A percentile compares a stretch with the other conserved stretches of the same genome.
These are phyloP conservation scores for Selaginella moellendorffii DNA, from an alignment of 75 land plant species.

Conservation along the genomic window DNA sequence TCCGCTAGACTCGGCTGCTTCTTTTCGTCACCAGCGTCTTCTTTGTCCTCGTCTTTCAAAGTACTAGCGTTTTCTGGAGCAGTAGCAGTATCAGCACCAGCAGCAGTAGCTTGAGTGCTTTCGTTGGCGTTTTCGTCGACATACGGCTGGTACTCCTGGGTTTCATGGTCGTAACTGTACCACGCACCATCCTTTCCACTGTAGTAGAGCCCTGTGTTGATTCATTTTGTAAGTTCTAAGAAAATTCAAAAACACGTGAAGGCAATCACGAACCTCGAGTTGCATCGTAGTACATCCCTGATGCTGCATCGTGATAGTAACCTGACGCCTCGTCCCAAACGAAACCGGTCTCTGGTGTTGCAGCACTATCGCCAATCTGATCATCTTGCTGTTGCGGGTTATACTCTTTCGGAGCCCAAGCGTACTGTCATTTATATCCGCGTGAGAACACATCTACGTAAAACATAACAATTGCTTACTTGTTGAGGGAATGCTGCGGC, in stretches of 20 bases:
- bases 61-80: slow-evolving; percentile 13
- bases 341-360: slow-evolving; percentile 46
- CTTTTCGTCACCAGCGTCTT: neutral
- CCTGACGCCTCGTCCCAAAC: slow-evolving; percentile 99
- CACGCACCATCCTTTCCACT: slow-evolving; percentile 86
- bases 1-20: slow-evolving; percentile 56
- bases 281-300: slow-evolving; percentile 88
- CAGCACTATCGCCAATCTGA: no score
- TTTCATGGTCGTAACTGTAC: slow-evolving; percentile 81
- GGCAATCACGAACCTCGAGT: neutral
- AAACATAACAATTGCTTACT: slow-evolving; percentile 38
- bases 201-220: slow-evolving; percentile 93
- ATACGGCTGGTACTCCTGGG: slow-evolving; percentile 88
- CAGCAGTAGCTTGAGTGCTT: slow-evolving; percentile 36
- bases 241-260: no score
- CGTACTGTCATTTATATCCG: no score
- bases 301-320: slow-evolving; percentile 97
- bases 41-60: slow-evolving; percentile 16
- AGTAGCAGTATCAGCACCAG: slow-evolving; percentile 51
- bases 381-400: no score
- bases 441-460: no score
- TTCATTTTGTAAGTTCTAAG: slow-evolving; percentile 20
- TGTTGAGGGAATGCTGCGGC: slow-evolving; percentile 97
- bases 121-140: slow-evolving; percentile 10
- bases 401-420: slow-evolving; percentile 99